Evolutionary conservation across 352 stramenopile genomes (phyloP), one percentile per base, ranked within the genome.

Genomic region (Phytophthora rubi): DNA sequence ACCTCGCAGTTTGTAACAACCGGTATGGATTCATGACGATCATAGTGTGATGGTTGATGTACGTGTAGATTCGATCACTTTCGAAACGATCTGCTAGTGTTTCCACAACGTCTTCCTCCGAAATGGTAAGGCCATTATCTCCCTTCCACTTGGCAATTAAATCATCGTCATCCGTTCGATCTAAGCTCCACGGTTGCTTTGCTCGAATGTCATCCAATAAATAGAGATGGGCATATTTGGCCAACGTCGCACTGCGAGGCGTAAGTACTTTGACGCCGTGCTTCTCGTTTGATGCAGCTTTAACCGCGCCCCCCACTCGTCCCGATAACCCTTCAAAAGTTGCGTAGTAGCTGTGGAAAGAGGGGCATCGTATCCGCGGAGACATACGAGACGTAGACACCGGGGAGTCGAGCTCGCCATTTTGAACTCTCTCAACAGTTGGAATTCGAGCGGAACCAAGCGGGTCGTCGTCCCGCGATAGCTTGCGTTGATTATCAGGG

Each of bases 171-270:
- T 57, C 16, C 0, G 59, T 60, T 8, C 85, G 75, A 48, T 85
- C 72, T 64, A 85, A 82, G 54, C 65, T 81, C 87, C 87, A 94
- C 8, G 82, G 84, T 54, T 79, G 79, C 42, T 82, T 81, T 28
- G 73, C 60, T 28, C 80, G 79, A 51, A 79, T 77, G 59, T 91
- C 83, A 60, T 90, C 86, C 68, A 83, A 69, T 2, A 92, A 52
- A 68, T 93, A 94, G 26, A 94, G 54, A 23, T 91, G 83, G 15
- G 82, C 83, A 53, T 94, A 94, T 62, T 94, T 94, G n/a, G 83
- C 79, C 21, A 93, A 73, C 16, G 87, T 94, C 2, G 85, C 77
- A 44, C 79, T 88, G 1, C 87, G 83, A 15, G 87, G 87, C 12
- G 87, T 92, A 53, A 93, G 58, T 2, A 70, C 63, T 26, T 45